Conservation (phyloP, 1,284 basidiomycete species). For the Apiotrichum domesticum region DNA sequence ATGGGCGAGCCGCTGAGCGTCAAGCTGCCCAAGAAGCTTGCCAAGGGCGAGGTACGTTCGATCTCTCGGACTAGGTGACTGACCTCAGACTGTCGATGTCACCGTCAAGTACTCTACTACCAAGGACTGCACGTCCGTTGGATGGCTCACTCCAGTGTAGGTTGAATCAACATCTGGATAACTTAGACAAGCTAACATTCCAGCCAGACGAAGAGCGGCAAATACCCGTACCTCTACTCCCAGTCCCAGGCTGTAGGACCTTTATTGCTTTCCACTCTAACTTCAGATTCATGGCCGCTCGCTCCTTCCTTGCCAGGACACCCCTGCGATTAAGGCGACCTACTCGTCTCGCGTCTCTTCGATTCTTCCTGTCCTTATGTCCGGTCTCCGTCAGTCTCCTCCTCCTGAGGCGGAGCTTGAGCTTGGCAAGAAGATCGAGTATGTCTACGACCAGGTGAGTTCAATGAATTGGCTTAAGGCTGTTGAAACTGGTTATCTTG, state of each 20-base stretch:
- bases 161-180: conserved; percentile 20
- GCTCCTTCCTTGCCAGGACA: conserved; percentile 67
- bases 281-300: conserved; percentile 67
- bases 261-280: conserved; percentile 17
- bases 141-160: conserved; percentile 82
- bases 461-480: not conserved
- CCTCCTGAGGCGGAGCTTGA: conserved; percentile 61
- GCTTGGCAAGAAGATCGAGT: conserved; percentile 55
- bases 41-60: conserved; percentile 29
- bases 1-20: conserved; percentile 47
- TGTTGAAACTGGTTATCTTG: not conserved
- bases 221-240: conserved; percentile 83
- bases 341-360: conserved; percentile 71
- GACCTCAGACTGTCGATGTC: conserved; percentile 54
- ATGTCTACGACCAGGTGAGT: conserved; percentile 55
- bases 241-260: conserved; percentile 70
- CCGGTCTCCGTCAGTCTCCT: conserved; percentile 71
- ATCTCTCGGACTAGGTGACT: not conserved
- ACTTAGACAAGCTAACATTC: not conserved
- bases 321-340: conserved; percentile 52
- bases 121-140: conserved; percentile 72
- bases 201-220: conserved; percentile 83
- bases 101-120: conserved; percentile 69
- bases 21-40: conserved; percentile 32
- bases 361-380: conserved; percentile 73